Base-by-base conservation (phyloP, 345 rosid genomes). In the Sisymbrium irio region DNA sequence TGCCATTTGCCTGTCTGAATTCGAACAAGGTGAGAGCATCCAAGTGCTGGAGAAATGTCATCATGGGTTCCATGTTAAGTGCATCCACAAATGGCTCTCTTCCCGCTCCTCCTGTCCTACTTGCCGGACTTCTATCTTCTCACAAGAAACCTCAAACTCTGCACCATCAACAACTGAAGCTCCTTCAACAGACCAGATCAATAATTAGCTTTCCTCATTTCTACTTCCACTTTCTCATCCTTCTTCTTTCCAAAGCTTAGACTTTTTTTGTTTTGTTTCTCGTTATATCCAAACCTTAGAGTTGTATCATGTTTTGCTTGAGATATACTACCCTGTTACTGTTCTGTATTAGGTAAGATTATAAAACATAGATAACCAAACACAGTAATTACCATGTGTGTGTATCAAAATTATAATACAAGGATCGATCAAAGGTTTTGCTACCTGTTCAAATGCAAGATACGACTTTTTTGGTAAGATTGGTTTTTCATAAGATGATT, bases 101-200 rank as follows among this genome's bases (percentile, higher is more conserved):
- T 81, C 90, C 6, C 89, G 77, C 79, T 76, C 85, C 15, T 85
- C 97, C 0, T 92, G 97, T 64, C 97, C 98, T 46, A 88, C 91
- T 62, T 92, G 96, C 74, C 88, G 98, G 17, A 69, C 82, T 60
- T 69, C 50, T 78, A 83, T 85, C 63, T 70, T 83, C 41, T n/a
- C 72, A 57, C 53, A 74, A 4, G 41, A 28, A 18, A 56, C 13
- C 37, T 20, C 19, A 20, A 37, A 56, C 64, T 41, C 73, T 68
- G 4, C 36, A 44, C 27, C 65, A 20, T 45, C 65, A 28, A 18
- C 65, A 28, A 18, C 14, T 9, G 62, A 58, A 58, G 27, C 56
- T 39, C 17, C 68, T 59, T 30, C 67, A 50, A 41, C 68, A 50
- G 32, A 10, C 63, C 15, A 75, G 8, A 59, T 20, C 68, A 51